These are phyloP conservation scores for Wickerhamiella dianesei DNA, from an alignment of 805 yeast genomes.

Conservation along the genomic window DNA sequence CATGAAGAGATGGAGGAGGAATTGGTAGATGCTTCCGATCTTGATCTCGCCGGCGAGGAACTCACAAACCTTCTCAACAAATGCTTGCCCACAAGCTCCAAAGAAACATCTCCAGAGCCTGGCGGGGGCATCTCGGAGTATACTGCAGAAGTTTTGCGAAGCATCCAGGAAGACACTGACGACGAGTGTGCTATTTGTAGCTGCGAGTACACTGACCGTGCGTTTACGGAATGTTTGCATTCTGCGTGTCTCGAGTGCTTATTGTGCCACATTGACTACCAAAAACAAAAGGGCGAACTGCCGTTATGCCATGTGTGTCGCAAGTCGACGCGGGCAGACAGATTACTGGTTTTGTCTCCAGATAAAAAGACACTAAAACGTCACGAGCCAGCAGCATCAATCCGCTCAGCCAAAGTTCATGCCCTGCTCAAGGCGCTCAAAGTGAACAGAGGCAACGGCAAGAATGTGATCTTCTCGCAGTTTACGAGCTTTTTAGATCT, in stretches of 20 bases:
- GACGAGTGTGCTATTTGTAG: conserved; percentile 82
- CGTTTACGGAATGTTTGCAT: conserved; percentile 71
- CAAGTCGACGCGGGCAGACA: conserved; percentile 28
- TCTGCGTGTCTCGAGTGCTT: conserved; percentile 63
- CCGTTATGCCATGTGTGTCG: conserved; percentile 73
- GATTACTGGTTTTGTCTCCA: conserved; percentile 32
- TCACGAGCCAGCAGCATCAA: conserved; percentile 27
- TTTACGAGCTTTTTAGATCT: conserved; percentile 72
- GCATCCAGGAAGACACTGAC: conserved; percentile 23
- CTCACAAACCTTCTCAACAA: conserved; percentile 13
- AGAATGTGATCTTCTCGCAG: conserved; percentile 81
- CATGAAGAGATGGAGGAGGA: conserved; percentile 12
- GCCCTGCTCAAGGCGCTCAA: conserved; percentile 52
- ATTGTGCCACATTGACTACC: conserved; percentile 60
- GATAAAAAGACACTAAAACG: conserved; percentile 20
- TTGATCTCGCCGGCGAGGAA: conserved; percentile 20
- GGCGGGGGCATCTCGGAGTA: conserved; percentile 2
- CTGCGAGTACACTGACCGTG: conserved; percentile 44
- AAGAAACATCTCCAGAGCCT: not conserved
- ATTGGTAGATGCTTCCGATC: not conserved
- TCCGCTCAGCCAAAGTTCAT: conserved; percentile 50
- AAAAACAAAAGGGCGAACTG: conserved; percentile 32
- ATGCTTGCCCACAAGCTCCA: not conserved
- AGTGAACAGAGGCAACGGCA: conserved; percentile 42
- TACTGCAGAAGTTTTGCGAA: conserved; percentile 19